phyloP scores from a whole-genome alignment of 352 stramenopile species.

The Aphanomyces euteiches region DNA sequence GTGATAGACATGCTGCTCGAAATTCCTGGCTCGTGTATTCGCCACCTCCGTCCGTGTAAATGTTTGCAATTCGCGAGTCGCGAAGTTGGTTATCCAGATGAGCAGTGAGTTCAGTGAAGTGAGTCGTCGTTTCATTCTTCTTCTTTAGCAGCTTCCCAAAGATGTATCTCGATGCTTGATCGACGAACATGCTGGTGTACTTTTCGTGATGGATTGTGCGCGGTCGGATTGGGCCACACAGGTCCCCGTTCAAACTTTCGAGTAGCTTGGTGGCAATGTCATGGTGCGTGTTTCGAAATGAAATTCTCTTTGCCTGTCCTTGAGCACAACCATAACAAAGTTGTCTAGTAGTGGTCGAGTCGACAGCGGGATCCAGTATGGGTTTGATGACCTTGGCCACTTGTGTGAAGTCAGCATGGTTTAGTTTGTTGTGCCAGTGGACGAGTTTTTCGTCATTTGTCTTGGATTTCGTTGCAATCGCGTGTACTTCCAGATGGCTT shows the following conservation, averaged over 20 bases:
- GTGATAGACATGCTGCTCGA: too few species aligned
- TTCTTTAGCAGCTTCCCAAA: not conserved
- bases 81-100: not conserved
- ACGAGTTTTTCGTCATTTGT: not conserved
- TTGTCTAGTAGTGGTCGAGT: not conserved
- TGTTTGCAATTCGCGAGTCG: not conserved
- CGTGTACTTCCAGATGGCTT: not conserved
- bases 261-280: not conserved
- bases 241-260: not conserved
- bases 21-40: too few species aligned
- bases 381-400: not conserved
- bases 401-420: not conserved
- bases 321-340: conserved; percentile 1
- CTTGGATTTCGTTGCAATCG: not conserved
- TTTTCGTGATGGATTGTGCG: not conserved
- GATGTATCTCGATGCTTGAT: not conserved
- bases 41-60: not conserved
- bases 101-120: not conserved
- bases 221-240: not conserved
- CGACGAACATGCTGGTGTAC: conserved; percentile 3
- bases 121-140: not conserved
- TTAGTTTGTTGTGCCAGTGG: conserved; percentile 1
- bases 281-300: not conserved
- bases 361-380: not conserved
- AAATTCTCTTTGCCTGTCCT: conserved; percentile 3